A percentile compares a stretch with the other conserved stretches of the same genome.
Evolutionary conservation across 768 basidiomycete genomes (phyloP).

Genomic region (Tylopilus cervinicoccineus): DNA sequence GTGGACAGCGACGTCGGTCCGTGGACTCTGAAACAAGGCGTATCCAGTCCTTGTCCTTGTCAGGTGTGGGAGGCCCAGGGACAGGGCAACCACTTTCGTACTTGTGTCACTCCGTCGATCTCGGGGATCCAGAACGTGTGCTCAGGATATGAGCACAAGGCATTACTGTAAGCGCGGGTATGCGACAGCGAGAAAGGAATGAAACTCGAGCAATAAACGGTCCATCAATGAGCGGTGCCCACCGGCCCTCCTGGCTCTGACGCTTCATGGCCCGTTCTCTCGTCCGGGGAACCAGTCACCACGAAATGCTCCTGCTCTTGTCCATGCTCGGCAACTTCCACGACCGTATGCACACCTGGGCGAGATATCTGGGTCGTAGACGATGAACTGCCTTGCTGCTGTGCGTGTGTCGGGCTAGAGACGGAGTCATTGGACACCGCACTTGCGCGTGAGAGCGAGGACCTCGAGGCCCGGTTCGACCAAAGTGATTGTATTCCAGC

Average conservation of each 20-base stretch:
- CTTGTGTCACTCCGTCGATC: not conserved
- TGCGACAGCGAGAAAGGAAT: not conserved
- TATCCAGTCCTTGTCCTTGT: no score
- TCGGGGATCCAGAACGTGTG: not conserved
- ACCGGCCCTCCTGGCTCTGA: conserved; percentile 14
- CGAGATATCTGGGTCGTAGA: conserved; percentile 7
- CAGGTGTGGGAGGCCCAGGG: no score
- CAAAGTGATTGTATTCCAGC: conserved; percentile 48
- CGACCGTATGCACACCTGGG: conserved; percentile 23
- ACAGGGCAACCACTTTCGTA: not conserved
- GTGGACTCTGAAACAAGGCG: not conserved
- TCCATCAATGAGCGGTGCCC: conserved; percentile 30
- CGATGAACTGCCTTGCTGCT: not conserved
- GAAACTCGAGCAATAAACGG: not conserved
- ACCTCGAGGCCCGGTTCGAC: conserved; percentile 36
- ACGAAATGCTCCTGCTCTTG: conserved; percentile 13
- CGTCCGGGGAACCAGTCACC: conserved; percentile 1
- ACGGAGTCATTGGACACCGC: conserved; percentile 23
- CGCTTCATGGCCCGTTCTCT: conserved; percentile 12
- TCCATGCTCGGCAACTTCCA: conserved; percentile 23
- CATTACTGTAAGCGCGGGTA: not conserved
- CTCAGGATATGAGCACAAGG: not conserved
- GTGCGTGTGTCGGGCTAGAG: conserved; percentile 8
- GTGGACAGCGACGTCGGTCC: not conserved
- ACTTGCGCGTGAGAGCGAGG: conserved; percentile 34